These are phyloP conservation scores for Lipomyces chichibuensis DNA, from an alignment of 805 yeast species.

Conservation along the genomic window DNA sequence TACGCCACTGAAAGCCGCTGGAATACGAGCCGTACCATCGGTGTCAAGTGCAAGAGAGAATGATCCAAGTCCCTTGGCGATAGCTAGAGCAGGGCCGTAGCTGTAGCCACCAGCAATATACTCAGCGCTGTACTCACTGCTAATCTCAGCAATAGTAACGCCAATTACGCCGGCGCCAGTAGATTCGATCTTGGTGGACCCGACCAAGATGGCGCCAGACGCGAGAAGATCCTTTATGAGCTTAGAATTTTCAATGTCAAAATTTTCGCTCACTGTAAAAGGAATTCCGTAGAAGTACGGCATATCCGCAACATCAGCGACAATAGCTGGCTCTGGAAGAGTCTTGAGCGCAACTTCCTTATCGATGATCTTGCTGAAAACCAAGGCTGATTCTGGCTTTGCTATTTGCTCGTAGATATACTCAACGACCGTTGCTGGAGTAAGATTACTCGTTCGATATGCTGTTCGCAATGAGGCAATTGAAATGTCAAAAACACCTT, in stretches of 20 bases:
- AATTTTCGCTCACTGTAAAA: conserved; percentile 28
- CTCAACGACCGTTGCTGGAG: conserved; percentile 20
- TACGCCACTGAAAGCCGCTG: conserved; percentile 28
- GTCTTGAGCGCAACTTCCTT: conserved; percentile 22
- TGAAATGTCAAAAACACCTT: conserved; percentile 14
- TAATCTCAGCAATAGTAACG: conserved; percentile 9
- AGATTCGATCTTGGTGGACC: conserved; percentile 25
- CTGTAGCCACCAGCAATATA: conserved; percentile 29
- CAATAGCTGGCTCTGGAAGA: conserved; percentile 21
- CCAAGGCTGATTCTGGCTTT: conserved; percentile 4
- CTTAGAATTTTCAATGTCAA: conserved; percentile 18
- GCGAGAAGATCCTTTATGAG: conserved; percentile 23
- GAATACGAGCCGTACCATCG: conserved; percentile 32
- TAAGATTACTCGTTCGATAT: conserved; percentile 22
- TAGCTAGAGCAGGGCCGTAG: conserved; percentile 30
- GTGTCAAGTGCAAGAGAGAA: conserved; percentile 30
- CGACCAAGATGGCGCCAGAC: conserved; percentile 27
- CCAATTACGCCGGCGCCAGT: conserved; percentile 18
- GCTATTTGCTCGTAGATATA: conserved; percentile 20
- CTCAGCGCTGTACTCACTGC: conserved; percentile 24
- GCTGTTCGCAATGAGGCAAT: conserved; percentile 24
- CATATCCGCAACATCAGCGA: conserved; percentile 24
- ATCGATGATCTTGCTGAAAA: conserved; percentile 22
- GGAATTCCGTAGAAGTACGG: conserved; percentile 35
- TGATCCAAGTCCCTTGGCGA: conserved; percentile 26